Evolutionary conservation across 768 basidiomycete genomes (phyloP), one percentile per base, ranked within the genome.

Genomic region (Amylocystis lapponica): DNA sequence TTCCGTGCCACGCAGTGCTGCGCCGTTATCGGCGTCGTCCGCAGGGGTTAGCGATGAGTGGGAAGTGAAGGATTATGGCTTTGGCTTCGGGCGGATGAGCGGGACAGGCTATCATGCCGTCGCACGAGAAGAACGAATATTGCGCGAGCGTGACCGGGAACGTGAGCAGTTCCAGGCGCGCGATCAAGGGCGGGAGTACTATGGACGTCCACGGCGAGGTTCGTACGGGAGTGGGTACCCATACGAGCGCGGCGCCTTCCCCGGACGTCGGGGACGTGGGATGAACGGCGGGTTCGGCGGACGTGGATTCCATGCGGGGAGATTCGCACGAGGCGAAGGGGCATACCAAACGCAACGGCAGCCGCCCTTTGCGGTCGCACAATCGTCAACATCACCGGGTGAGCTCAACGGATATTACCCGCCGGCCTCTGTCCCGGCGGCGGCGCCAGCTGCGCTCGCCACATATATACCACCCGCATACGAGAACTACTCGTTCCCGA

Each of bases 41-140:
- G 27, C 47, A 26, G 19, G 41, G 20, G 36, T 51, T 16, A 32
- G 48, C 8, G 63, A 62, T 26, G 70, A 72, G 10, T 76, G 73
- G 58, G 70, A 71, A 43, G 81, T 83, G 33, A 74, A 69, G 47
- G 71, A 84, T 52, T 83, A 69, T 43, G 82, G 83, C 8, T 83
- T 65, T 53, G 81, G 81, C 4, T 83, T 83, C 48, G 82, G 82
- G 1, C 60, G 66, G 11, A 58, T 60, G 9, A 66, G 68, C 47
- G 69, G 66, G 4, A 50, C 49, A 3, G 67, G 66, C 3, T 65
- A 68, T 22, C 61, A 63, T 2, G 51, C 60, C 1, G 48, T 57
- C 8, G 45, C 51, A 4, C 64, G 60, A 19, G 65, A 63, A 19
- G 64, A 60, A 11, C 47, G 58, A 38, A 8, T 59, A 14, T 36